Conservation (phyloP, 2,329 filamentous ascomycete species). For the Penicillium sp. region DNA sequence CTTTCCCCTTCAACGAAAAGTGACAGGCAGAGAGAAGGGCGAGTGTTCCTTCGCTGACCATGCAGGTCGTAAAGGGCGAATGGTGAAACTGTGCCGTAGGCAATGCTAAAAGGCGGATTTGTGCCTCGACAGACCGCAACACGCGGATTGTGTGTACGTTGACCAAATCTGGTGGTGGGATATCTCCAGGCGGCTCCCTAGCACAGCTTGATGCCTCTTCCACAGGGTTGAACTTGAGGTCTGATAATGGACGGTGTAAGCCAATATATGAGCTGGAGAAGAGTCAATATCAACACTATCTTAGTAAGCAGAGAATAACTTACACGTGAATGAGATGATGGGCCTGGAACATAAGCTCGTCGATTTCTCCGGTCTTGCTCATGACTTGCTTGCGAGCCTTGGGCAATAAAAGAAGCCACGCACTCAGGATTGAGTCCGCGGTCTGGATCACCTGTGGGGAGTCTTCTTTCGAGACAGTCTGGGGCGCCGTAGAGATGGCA, state of each 20-base stretch:
- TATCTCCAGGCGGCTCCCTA: slow-evolving; percentile 17
- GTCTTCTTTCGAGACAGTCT: slow-evolving; percentile 18
- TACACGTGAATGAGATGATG: slow-evolving; percentile 65
- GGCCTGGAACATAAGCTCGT: slow-evolving; percentile 76
- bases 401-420: slow-evolving; percentile 42
- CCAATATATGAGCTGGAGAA: slow-evolving; percentile 33
- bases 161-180: slow-evolving; percentile 21
- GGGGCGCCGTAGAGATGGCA: slow-evolving; percentile 28
- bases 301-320: slow-evolving; percentile 1
- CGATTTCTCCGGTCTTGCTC: slow-evolving; percentile 25
- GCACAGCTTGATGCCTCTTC: slow-evolving; percentile 43
- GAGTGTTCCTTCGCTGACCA: slow-evolving; percentile 42
- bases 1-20: slow-evolving; percentile 29
- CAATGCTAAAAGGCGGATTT: slow-evolving; percentile 41
- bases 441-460: slow-evolving; percentile 33
- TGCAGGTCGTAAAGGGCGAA: slow-evolving; percentile 44
- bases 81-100: slow-evolving; percentile 37
- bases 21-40: slow-evolving; percentile 38
- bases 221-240: slow-evolving; percentile 39
- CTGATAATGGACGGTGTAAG: slow-evolving; percentile 43
- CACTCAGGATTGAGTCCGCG: slow-evolving; percentile 40
- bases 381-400: slow-evolving; percentile 34
- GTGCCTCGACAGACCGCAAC: slow-evolving; percentile 39
- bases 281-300: not conserved
- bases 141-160: slow-evolving; percentile 44